Evolutionary conservation across 2,329 filamentous ascomycete species (phyloP).

Genomic region (Aspergillus vadensis): DNA sequence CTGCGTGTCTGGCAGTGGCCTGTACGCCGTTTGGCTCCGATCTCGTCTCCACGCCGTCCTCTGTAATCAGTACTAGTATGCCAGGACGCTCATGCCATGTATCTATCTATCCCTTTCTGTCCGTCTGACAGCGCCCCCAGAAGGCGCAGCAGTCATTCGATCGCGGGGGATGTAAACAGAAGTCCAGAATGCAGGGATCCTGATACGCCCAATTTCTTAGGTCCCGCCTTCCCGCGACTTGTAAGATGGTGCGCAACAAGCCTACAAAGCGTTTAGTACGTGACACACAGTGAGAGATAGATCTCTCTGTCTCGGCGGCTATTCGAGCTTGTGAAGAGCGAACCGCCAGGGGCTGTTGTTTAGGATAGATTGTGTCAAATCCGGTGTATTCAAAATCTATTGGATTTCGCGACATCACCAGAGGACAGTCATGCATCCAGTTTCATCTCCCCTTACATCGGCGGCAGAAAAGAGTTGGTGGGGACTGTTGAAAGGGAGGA

Average conservation of each 20-base stretch:
- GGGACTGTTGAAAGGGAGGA: background rate
- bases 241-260: background rate
- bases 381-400: background rate
- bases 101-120: background rate
- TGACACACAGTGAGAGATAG: too few species aligned
- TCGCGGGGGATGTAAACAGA: background rate
- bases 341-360: background rate
- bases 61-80: background rate
- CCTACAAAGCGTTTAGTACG: background rate
- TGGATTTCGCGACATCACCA: background rate
- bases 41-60: background rate
- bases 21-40: background rate
- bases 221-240: background rate
- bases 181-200: background rate
- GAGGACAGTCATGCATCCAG: background rate
- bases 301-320: background rate
- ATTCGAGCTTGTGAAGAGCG: background rate
- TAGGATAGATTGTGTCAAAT: background rate
- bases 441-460: background rate
- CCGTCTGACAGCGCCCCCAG: background rate
- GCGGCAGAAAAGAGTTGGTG: background rate
- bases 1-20: background rate
- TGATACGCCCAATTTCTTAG: background rate
- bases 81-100: too few species aligned
- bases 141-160: background rate